phyloP scores from a whole-genome alignment of 2,329 filamentous ascomycete genomes.

The Colletotrichum sidae region DNA sequence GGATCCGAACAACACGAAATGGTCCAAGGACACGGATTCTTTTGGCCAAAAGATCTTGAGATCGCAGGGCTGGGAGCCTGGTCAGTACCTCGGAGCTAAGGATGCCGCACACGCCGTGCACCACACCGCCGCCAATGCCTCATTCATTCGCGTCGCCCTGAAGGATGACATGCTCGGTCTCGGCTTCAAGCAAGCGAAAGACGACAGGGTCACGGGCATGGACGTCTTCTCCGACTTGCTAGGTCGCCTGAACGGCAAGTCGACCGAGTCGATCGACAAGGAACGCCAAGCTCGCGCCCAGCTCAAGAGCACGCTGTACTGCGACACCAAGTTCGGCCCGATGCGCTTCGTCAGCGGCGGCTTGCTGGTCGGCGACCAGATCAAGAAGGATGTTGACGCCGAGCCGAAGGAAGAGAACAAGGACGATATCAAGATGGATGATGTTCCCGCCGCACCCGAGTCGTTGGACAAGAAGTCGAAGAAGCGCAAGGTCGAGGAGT shows the following conservation, averaged over 20 bases:
- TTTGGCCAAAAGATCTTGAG: conserved; percentile 93
- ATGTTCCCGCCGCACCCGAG: conserved; percentile 41
- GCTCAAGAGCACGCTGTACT: conserved; percentile 78
- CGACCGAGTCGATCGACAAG: conserved; percentile 76
- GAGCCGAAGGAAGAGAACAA: conserved; percentile 41
- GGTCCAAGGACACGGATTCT: conserved; percentile 82
- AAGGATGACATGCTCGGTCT: conserved; percentile 94
- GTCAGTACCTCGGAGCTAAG: conserved; percentile 82
- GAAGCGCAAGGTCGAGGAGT: conserved; percentile 61
- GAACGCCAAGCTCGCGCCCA: conserved; percentile 77
- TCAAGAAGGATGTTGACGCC: conserved; percentile 57
- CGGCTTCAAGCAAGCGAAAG: conserved; percentile 81
- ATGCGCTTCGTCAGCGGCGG: conserved; percentile 93
- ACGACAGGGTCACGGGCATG: conserved; percentile 84
- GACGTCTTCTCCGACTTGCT: conserved; percentile 88
- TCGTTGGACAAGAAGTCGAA: conserved; percentile 58
- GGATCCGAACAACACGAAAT: conserved; percentile 96
- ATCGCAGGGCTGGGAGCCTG: conserved; percentile 90
- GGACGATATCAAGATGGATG: conserved; percentile 40
- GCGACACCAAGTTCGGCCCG: conserved; percentile 79
- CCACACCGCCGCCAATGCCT: conserved; percentile 83
- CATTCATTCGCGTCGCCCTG: conserved; percentile 84
- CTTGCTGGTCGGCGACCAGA: conserved; percentile 69
- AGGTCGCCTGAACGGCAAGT: conserved; percentile 89
- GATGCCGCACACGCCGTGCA: conserved; percentile 80